Conservation (phyloP, 768 basidiomycete genomes). For the Russula vinacea region DNA sequence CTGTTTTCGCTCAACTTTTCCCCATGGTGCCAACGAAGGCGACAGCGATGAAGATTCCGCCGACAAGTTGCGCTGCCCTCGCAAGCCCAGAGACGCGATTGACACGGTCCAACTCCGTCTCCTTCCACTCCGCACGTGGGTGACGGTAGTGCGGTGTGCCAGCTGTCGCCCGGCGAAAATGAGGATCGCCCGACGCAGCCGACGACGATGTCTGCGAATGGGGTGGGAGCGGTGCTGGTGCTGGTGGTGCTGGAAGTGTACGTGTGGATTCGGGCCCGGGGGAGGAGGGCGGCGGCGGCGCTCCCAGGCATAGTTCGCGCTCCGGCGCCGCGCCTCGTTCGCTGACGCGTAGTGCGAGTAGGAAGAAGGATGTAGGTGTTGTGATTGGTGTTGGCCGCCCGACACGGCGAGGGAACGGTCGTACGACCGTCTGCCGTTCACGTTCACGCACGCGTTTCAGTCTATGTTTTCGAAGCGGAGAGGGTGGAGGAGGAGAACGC, state of each 20-base stretch:
- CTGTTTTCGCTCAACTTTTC: conserved; percentile 1
- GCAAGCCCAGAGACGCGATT: conserved; percentile 26
- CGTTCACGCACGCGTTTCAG: neutral
- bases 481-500: neutral
- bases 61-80: conserved; percentile 27
- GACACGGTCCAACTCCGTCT: conserved; percentile 22
- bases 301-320: conserved; percentile 42
- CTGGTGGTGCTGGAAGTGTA: neutral
- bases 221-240: neutral
- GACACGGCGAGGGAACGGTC: conserved; percentile 34
- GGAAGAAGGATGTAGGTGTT: neutral
- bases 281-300: conserved; percentile 30
- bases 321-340: conserved; percentile 37
- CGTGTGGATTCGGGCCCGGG: conserved; percentile 16
- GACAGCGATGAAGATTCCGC: conserved; percentile 23
- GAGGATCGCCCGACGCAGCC: neutral
- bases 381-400: neutral
- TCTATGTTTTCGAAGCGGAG: neutral
- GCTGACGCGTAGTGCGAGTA: conserved; percentile 29
- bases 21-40: conserved; percentile 23
- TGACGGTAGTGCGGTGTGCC: neutral
- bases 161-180: conserved; percentile 1
- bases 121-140: conserved; percentile 27
- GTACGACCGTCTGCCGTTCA: conserved; percentile 35
- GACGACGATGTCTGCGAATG: conserved; percentile 4